Evolutionary conservation across 768 basidiomycete genomes (phyloP).

Genomic region (Gyrodon lividus): DNA sequence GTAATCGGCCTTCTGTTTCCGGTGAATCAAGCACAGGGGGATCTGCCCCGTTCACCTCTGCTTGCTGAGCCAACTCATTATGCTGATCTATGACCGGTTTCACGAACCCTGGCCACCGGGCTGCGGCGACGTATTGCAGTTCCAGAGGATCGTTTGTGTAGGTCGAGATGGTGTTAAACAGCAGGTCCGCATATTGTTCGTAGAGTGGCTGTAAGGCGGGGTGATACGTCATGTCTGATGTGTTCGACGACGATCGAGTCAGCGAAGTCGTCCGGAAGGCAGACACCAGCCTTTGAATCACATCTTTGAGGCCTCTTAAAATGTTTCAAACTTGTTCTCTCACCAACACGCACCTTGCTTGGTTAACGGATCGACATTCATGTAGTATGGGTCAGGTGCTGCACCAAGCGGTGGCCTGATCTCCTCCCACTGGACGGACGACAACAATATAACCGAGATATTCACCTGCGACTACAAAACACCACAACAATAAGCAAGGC

Average conservation of each 20-base stretch:
- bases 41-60: conserved; percentile 22
- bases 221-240: conserved; percentile 42
- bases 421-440: conserved; percentile 67
- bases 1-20: conserved; percentile 60
- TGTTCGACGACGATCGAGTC: conserved; percentile 1
- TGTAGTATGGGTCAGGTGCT: conserved; percentile 68
- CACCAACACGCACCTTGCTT: conserved; percentile 53
- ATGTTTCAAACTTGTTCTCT: background rate
- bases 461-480: conserved; percentile 52
- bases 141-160: conserved; percentile 70
- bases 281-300: conserved; percentile 37
- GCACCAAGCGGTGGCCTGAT: conserved; percentile 68
- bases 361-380: conserved; percentile 51
- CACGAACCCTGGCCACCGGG: conserved; percentile 79
- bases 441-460: conserved; percentile 61
- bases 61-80: conserved; percentile 16
- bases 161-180: conserved; percentile 60
- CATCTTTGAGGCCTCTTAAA: conserved; percentile 22
- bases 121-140: conserved; percentile 71
- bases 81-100: conserved; percentile 62
- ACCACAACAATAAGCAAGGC: conserved; percentile 4
- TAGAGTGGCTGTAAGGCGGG: conserved; percentile 59
- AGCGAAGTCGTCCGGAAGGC: conserved; percentile 32
- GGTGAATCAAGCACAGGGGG: conserved; percentile 38
- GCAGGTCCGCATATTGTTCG: conserved; percentile 54